Evolutionary conservation across 2,329 filamentous ascomycete genomes (phyloP).

Genomic region (Epichloe hybrida): DNA sequence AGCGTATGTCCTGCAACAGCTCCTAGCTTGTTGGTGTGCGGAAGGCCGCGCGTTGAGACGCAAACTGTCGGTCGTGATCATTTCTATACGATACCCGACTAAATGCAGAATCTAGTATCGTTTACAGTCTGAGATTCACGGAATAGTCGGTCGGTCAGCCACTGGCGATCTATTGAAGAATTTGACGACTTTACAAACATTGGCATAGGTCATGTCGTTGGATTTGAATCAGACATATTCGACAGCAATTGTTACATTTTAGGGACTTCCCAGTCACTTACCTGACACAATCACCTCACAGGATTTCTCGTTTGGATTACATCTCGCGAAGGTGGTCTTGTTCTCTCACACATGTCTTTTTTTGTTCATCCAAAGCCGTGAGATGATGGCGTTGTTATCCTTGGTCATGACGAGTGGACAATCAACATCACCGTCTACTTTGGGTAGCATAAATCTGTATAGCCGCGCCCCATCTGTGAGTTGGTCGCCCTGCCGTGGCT

Average conservation of each 20-base stretch:
- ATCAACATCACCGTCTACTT: constrained; percentile 2
- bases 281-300: constrained; percentile 9
- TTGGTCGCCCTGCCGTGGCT: neutral
- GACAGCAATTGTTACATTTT: constrained; percentile 49
- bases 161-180: neutral
- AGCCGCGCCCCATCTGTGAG: neutral
- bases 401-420: constrained; percentile 3
- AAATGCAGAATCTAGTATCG: neutral
- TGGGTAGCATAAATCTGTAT: constrained; percentile 1
- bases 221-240: constrained; percentile 31
- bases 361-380: neutral
- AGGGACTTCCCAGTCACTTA: constrained; percentile 42
- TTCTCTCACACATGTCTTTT: constrained; percentile 6
- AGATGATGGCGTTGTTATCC: constrained; percentile 3
- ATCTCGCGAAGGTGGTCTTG: constrained; percentile 6
- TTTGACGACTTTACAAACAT: constrained; percentile 5
- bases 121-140: constrained; percentile 1
- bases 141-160: neutral
- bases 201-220: constrained; percentile 4
- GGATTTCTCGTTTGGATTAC: constrained; percentile 11
- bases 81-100: neutral
- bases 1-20: neutral
- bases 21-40: neutral
- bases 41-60: neutral
- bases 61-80: neutral